A percentile compares a stretch with the other conserved stretches of the same genome.
phyloP scores from a whole-genome alignment of 176 grass and related monocot genomes.

The Triticum monococcum region DNA sequence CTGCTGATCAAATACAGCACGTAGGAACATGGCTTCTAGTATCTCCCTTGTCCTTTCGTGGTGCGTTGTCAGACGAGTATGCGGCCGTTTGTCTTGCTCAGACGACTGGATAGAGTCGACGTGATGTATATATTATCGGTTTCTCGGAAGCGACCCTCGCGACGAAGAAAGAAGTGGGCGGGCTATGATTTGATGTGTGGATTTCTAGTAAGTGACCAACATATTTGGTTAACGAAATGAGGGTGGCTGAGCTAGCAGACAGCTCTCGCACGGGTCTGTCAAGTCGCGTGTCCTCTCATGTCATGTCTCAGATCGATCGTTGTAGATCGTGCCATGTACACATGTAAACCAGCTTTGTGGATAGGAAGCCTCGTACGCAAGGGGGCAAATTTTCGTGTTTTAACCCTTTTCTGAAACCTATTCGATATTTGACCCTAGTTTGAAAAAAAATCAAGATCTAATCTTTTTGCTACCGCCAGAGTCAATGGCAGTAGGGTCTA shows the following conservation, averaged over 20 bases:
- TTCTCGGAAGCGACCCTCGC: background rate
- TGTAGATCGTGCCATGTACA: background rate
- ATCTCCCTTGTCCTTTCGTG: background rate
- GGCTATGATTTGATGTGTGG: background rate
- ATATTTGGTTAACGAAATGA: background rate
- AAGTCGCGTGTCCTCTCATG: background rate
- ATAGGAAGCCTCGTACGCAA: background rate
- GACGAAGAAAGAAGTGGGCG: background rate
- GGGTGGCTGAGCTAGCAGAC: background rate
- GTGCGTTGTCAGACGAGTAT: background rate
- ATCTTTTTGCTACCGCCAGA: too few relatives aligned
- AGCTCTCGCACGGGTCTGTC: slow-evolving; percentile 4
- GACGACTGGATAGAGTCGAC: background rate
- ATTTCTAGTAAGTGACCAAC: background rate
- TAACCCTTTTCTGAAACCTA: too few relatives aligned
- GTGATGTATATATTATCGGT: background rate
- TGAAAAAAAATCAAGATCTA: too few relatives aligned
- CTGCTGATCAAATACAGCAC: too few relatives aligned
- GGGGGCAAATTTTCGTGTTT: too few relatives aligned
- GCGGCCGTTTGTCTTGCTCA: background rate
- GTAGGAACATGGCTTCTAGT: background rate
- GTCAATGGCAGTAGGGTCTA: too few relatives aligned
- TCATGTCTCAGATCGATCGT: background rate
- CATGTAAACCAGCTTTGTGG: background rate
- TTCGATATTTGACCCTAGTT: too few relatives aligned